These are phyloP conservation scores for Podospora tetraspora DNA, from an alignment of 495 filamentous ascomycete species.

Conservation along the genomic window DNA sequence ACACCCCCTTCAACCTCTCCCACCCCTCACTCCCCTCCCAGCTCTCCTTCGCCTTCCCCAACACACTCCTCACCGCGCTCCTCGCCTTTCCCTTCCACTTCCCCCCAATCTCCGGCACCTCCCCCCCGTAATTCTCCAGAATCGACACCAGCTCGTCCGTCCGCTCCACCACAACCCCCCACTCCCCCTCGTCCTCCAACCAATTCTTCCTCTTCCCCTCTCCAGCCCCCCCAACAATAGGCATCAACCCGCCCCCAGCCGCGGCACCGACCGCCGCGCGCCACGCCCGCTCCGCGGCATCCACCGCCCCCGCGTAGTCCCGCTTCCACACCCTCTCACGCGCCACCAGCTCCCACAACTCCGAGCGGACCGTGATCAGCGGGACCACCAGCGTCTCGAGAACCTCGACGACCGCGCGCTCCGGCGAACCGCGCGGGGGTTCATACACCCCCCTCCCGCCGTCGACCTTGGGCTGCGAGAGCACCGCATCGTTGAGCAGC, in stretches of 20 bases:
- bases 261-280: slow-evolving; percentile 53
- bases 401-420: slow-evolving; percentile 59
- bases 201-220: slow-evolving; percentile 37
- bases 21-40: slow-evolving; percentile 78
- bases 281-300: slow-evolving; percentile 86
- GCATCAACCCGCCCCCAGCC: slow-evolving; percentile 18
- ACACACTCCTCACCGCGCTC: slow-evolving; percentile 71
- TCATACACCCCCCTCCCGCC: slow-evolving; percentile 34
- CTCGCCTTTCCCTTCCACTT: slow-evolving; percentile 86
- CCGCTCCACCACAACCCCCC: slow-evolving; percentile 57
- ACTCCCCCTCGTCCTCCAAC: slow-evolving; percentile 43
- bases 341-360: slow-evolving; percentile 69
- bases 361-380: slow-evolving; percentile 71
- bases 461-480: slow-evolving; percentile 24
- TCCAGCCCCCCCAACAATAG: slow-evolving; percentile 13
- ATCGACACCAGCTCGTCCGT: slow-evolving; percentile 61
- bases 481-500: slow-evolving; percentile 65
- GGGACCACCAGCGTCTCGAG: slow-evolving; percentile 68
- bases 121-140: slow-evolving; percentile 58
- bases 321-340: slow-evolving; percentile 65
- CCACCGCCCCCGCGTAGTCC: slow-evolving; percentile 64
- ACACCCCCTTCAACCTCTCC: slow-evolving; percentile 53
- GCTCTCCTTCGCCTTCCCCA: slow-evolving; percentile 72
- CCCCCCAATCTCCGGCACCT: slow-evolving; percentile 47
- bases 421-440: slow-evolving; percentile 42